Evolutionary conservation across 1,284 basidiomycete genomes (phyloP).

Genomic region (Leccinum fallax): DNA sequence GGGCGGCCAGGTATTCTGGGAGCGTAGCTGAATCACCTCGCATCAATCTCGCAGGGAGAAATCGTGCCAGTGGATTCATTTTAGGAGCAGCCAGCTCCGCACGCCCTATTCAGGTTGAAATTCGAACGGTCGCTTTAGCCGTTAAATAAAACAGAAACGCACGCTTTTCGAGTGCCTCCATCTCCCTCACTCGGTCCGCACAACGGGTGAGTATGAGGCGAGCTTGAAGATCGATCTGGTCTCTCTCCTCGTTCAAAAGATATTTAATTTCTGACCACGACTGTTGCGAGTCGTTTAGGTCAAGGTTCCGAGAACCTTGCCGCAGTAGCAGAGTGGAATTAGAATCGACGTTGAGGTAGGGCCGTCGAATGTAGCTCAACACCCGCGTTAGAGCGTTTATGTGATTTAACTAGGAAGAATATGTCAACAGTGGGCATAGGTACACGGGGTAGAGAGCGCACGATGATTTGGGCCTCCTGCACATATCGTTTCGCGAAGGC

Average conservation of each 20-base stretch:
- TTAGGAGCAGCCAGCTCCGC: slow-evolving; percentile 62
- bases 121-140: slow-evolving; percentile 9
- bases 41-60: slow-evolving; percentile 66
- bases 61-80: slow-evolving; percentile 60
- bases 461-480: slow-evolving; percentile 72
- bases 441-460: slow-evolving; percentile 40
- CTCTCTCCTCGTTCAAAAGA: slow-evolving; percentile 83
- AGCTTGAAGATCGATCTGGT: slow-evolving; percentile 89
- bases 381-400: slow-evolving; percentile 71
- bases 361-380: slow-evolving; percentile 68
- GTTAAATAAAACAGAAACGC: slow-evolving; percentile 35
- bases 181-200: slow-evolving; percentile 80
- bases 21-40: slow-evolving; percentile 59
- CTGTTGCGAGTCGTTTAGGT: slow-evolving; percentile 53
- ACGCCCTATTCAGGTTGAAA: slow-evolving; percentile 51
- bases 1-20: slow-evolving; percentile 76
- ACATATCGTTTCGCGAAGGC: slow-evolving; percentile 67
- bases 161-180: slow-evolving; percentile 87
- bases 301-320: slow-evolving; percentile 54
- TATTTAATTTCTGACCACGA: slow-evolving; percentile 70
- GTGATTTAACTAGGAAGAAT: slow-evolving; percentile 58
- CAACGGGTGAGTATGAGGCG: slow-evolving; percentile 81
- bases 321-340: slow-evolving; percentile 51
- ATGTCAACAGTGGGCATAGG: slow-evolving; percentile 5
- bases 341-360: slow-evolving; percentile 78